Evolutionary conservation across 495 filamentous ascomycete genomes (phyloP), one percentile per base, ranked within the genome.

Genomic region (Durotheca rogersii): DNA sequence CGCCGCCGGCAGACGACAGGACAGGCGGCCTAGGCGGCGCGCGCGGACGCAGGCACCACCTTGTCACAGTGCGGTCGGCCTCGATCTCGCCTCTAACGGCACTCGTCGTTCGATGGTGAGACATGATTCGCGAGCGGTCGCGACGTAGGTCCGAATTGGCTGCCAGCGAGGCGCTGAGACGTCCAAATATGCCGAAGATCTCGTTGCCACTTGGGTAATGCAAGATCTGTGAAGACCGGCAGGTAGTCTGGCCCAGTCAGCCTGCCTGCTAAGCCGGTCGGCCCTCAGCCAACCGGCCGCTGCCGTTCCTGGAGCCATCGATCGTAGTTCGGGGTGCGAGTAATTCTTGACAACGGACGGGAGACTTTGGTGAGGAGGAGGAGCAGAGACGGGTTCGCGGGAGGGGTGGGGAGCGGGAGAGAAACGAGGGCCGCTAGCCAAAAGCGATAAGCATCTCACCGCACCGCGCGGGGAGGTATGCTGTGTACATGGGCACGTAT

Each of bases 101-200:
- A 59, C 18, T 59, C 42, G 46, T 59, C 50, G 56, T 59, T 59
- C 56, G 56, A 54, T 20, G 54, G 30, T 54, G 57, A 56, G 47
- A 60, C 57, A 60, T 60, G 57, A 60, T 60, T 56, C 57, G 57
- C 35, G 52, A 48, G 34, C n/a, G 17, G 35, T 39, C 33, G n/a
- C 43, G 50, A 41, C 52, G 51, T 60, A 60, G 57, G 57, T 46
- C 57, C 57, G 57, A 60, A 60, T n/a, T 60, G 32, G 51, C 46
- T 51, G 46, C 51, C 51, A 47, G 44, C 16, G 41, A 41, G 56
- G 57, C 57, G 57, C 57, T 60, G 56, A 52, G 46, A 60, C 46
- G 50, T 54, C 45, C 53, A 59, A 54, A 54, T 59, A 50, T 59
- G 56, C 56, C 56, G 56, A 54, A 54, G 56, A 59, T 59, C 56